Percentiles rank a stretch among this genome's conserved stretches.
Evolutionary conservation across 176 grass and related monocot genomes (phyloP).

Genomic region (Phoenix roebelenii): DNA sequence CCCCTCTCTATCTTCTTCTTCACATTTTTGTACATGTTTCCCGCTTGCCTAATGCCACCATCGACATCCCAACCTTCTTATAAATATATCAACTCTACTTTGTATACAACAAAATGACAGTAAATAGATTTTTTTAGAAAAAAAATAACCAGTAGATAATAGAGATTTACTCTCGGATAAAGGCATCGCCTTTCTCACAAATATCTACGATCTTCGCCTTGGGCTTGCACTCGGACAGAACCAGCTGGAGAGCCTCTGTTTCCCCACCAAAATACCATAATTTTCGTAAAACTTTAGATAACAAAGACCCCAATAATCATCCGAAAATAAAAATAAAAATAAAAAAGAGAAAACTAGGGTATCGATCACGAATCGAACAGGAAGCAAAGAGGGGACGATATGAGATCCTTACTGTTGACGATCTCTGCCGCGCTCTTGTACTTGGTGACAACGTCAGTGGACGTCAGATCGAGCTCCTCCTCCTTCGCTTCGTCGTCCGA

Average conservation of each 20-base stretch:
- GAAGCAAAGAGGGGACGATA: neutral
- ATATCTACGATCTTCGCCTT: constrained; percentile 90
- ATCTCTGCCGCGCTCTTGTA: constrained; percentile 93
- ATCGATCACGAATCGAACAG: neutral
- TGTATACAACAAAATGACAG: neutral
- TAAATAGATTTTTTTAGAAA: constrained; percentile 9
- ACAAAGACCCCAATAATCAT: no score
- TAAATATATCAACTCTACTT: neutral
- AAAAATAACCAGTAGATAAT: constrained; percentile 5
- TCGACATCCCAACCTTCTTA: neutral
- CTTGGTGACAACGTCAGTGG: constrained; percentile 87
- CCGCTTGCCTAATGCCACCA: constrained; percentile 50
- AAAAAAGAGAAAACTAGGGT: neutral
- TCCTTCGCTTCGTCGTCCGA: constrained; percentile 91
- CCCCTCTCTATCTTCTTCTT: constrained; percentile 98
- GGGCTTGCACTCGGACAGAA: constrained; percentile 67
- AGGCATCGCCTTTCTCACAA: constrained; percentile 82
- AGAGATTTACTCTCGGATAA: constrained; percentile 70
- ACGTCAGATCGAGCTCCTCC: constrained; percentile 97
- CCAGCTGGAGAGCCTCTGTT: constrained; percentile 81
- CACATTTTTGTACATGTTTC: constrained; percentile 82
- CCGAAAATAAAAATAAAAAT: neutral
- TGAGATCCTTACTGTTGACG: constrained; percentile 60
- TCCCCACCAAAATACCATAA: no score
- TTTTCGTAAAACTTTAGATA: no score